phyloP scores from a whole-genome alignment of 164 flowering plant species.

The Macadamia integrifolia region DNA sequence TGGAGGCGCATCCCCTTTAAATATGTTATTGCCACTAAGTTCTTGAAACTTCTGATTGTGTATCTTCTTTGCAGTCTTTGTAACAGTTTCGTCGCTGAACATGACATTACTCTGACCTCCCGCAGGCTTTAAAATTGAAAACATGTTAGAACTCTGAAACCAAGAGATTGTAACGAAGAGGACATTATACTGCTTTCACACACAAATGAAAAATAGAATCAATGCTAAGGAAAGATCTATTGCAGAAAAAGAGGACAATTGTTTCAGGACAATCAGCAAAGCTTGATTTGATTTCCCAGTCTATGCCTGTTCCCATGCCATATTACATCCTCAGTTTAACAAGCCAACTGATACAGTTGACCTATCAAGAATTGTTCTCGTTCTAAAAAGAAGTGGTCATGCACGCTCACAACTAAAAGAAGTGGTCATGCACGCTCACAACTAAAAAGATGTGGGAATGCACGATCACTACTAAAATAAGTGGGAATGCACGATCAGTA shows the following conservation, averaged over 20 bases:
- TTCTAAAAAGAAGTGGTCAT: neutral
- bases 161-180: neutral
- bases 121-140: conserved; percentile 34
- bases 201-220: neutral
- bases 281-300: too few relatives aligned
- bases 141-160: neutral
- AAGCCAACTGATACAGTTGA: neutral
- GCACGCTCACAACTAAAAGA: neutral
- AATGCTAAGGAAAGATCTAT: too few relatives aligned
- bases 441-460: too few relatives aligned
- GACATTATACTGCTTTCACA: neutral
- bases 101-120: conserved; percentile 53
- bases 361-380: neutral
- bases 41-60: conserved; percentile 74
- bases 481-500: too few relatives aligned
- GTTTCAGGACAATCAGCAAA: neutral
- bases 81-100: conserved; percentile 47
- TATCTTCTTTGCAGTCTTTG: conserved; percentile 80
- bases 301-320: neutral
- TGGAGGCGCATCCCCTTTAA: conserved; percentile 72
- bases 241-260: neutral
- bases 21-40: conserved; percentile 84
- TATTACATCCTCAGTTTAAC: neutral
- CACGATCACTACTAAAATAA: too few relatives aligned
- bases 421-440: neutral